Base-by-base conservation (phyloP, 352 stramenopile genomes). In the Globisporangium camurandrum region DNA sequence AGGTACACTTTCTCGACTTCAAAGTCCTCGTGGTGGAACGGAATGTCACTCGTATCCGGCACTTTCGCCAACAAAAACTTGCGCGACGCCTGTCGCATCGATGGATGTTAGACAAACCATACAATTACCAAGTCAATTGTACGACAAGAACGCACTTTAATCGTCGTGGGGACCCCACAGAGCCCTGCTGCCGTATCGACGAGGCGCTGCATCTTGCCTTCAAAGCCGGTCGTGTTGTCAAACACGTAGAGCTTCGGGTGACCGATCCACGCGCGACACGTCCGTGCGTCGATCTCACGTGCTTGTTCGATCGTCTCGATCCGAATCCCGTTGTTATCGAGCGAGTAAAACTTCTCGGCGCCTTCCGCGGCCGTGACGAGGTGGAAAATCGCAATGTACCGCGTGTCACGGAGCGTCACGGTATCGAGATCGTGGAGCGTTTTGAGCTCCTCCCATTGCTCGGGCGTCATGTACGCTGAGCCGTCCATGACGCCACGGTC, bases 401-500 rank as follows among this genome's bases (percentile, higher is more conserved):
- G 81, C 80, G 81, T 90, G 59, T 93, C 79, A 37, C 79, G 79
- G 24, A 93, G 63, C 27, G 79, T 90, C 44, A 91, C 82, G 11
- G 79, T 90, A 62, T 93, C 79, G n/a, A 93, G 60, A 39, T 89
- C 75, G 64, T 93, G 79, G 49, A 70, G 48, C 28, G 68, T 46
- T 54, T 90, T 93, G 46, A 96, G 64, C 24, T 86, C 75, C 50
- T 95, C 71, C 89, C 95, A 97, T 59, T 93, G 70, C 54, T 97
- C 76, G 9, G 66, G 43, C 4, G 67, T 76, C 69, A 99, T 93
- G 71, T 98, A 98, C 6, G 93, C 95, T 40, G 88, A 83, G 49
- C 93, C 93, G 67, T 99, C 95, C 91, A 98, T 98, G 8, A 93
- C 70, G 38, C 95, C 95, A 38, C 95, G 77, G 69, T 99, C 95